Conservation (phyloP, 768 basidiomycete species). For the Guyanaporus albipodus region DNA sequence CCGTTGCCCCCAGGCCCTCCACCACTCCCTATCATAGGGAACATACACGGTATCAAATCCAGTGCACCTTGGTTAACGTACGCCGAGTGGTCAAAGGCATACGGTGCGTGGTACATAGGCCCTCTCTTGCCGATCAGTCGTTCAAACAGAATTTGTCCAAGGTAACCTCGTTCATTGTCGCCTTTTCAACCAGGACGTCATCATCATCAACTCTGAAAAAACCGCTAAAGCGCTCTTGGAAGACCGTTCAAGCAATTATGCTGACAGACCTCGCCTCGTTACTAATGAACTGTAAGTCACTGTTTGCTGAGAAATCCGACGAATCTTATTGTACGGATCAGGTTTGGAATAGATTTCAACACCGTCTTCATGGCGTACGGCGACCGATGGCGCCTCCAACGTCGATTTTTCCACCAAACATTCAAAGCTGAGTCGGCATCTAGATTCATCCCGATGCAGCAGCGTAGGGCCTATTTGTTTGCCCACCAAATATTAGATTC, state of each 20-base stretch:
- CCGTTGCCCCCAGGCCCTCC: constrained; percentile 12
- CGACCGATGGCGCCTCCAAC: constrained; percentile 16
- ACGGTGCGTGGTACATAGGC: background rate
- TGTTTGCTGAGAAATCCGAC: background rate
- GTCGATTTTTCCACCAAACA: constrained; percentile 18
- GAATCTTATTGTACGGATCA: background rate
- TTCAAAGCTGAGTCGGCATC: constrained; percentile 8
- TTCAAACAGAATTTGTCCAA: background rate
- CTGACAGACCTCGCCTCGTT: constrained; percentile 14
- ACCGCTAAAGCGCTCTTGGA: constrained; percentile 14
- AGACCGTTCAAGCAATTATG: constrained; percentile 18
- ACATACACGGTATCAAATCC: constrained; percentile 7
- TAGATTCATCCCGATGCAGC: constrained; percentile 17
- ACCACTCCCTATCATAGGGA: constrained; percentile 16
- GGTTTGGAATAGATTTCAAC: constrained; percentile 18
- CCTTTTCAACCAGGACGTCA: constrained; percentile 9
- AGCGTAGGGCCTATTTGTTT: constrained; percentile 6
- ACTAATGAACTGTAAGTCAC: constrained; percentile 11
- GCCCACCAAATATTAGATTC: constrained; percentile 7
- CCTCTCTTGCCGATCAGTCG: background rate
- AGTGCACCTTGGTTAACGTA: constrained; percentile 14
- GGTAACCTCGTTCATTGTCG: constrained; percentile 14
- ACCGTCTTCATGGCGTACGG: constrained; percentile 16
- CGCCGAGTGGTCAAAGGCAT: constrained; percentile 9
- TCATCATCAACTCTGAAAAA: constrained; percentile 15